These are phyloP conservation scores for Cryptosporidium sp. DNA, from an alignment of 169 alveolate species.

Conservation along the genomic window DNA sequence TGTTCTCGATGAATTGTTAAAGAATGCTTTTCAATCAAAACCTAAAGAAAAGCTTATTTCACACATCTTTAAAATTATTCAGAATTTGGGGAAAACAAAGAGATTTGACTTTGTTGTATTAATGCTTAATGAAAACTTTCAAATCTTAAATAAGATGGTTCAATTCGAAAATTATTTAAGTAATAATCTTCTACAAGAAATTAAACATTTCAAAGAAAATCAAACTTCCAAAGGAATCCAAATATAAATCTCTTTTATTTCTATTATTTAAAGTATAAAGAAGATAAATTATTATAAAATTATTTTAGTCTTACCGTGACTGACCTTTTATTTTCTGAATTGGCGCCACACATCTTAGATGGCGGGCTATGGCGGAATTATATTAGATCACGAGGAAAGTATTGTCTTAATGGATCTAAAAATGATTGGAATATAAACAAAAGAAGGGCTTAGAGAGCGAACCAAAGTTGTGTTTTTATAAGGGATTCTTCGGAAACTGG, in stretches of 20 bases:
- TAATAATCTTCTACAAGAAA: background rate
- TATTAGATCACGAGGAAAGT: constrained; percentile 71
- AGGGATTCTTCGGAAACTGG: constrained; percentile 42
- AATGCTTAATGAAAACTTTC: constrained; percentile 15
- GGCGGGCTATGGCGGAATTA: constrained; percentile 24
- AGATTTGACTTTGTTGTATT: constrained; percentile 26
- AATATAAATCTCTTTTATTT: background rate
- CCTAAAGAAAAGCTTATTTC: background rate
- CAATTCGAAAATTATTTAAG: background rate
- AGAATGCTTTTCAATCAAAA: background rate
- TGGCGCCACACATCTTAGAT: constrained; percentile 23
- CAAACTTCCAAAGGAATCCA: background rate
- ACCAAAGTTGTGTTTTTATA: constrained; percentile 44
- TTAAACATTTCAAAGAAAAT: background rate
- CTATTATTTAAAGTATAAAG: background rate
- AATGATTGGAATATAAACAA: background rate
- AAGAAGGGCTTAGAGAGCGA: background rate
- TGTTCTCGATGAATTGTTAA: constrained; percentile 12
- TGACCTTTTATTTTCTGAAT: background rate
- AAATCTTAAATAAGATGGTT: constrained; percentile 7
- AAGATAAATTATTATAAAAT: background rate
- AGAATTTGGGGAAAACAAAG: background rate
- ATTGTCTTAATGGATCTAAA: constrained; percentile 51
- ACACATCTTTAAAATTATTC: background rate
- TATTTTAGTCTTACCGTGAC: background rate